Conservation (phyloP, 176 grass and related monocot genomes). For the Avena sativa region DNA sequence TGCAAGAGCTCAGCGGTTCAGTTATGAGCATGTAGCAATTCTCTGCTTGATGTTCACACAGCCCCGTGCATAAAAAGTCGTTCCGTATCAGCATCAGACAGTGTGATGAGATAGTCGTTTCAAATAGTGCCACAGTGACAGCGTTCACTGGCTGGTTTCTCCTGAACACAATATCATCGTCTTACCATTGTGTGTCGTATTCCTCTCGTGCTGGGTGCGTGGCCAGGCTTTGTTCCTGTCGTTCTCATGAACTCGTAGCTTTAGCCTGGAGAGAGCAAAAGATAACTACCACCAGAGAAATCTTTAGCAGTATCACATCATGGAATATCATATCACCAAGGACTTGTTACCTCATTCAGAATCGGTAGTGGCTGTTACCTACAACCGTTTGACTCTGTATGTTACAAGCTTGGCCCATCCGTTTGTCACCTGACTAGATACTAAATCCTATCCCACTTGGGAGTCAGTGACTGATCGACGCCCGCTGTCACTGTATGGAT, state of each 20-base stretch:
- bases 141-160: background rate
- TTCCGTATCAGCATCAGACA: slow-evolving; percentile 8
- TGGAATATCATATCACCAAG: background rate
- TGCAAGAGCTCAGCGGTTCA: background rate
- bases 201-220: background rate
- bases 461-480: background rate
- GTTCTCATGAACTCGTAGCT: background rate
- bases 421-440: slow-evolving; percentile 2
- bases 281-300: slow-evolving; percentile 29
- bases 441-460: background rate
- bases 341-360: background rate
- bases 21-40: background rate
- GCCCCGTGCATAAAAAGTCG: background rate
- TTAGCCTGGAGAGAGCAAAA: slow-evolving; percentile 27
- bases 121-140: background rate
- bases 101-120: background rate
- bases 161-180: background rate
- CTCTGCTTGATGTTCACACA: background rate
- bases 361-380: background rate
- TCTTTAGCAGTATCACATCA: background rate
- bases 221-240: slow-evolving; percentile 15
- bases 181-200: slow-evolving; percentile 1
- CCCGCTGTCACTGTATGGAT: background rate
- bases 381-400: background rate
- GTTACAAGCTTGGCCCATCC: background rate